These are phyloP conservation scores for Kodamaea plutei DNA, from an alignment of 1,139 yeast species.

Conservation along the genomic window DNA sequence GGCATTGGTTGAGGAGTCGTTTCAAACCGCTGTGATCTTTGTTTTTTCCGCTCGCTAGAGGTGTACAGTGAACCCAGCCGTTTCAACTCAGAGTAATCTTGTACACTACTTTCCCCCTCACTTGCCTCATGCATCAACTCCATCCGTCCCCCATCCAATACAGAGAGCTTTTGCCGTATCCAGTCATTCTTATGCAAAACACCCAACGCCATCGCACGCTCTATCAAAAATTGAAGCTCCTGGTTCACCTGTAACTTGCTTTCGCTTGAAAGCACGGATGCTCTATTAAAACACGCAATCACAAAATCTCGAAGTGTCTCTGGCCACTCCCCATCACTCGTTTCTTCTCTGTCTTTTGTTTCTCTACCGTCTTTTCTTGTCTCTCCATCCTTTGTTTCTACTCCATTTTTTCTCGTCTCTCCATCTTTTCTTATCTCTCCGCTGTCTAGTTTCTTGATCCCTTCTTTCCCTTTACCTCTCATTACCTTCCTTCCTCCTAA, in stretches of 20 bases:
- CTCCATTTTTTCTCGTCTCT: slow-evolving; percentile 2
- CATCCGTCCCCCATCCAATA: slow-evolving; percentile 30
- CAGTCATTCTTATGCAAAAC: slow-evolving; percentile 57
- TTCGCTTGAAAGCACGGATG: slow-evolving; percentile 19
- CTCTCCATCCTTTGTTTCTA: neutral
- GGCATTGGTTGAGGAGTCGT: slow-evolving; percentile 9
- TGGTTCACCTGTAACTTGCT: slow-evolving; percentile 34
- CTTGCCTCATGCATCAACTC: slow-evolving; percentile 14
- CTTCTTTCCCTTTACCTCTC: too few relatives aligned
- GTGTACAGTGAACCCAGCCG: slow-evolving; percentile 11
- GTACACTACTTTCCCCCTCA: slow-evolving; percentile 3
- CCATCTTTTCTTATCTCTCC: slow-evolving; percentile 1
- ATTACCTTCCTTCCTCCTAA: too few relatives aligned
- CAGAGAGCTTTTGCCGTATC: slow-evolving; percentile 53
- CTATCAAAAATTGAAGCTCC: slow-evolving; percentile 46
- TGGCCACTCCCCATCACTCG: slow-evolving; percentile 44
- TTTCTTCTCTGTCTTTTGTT: neutral
- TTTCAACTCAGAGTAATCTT: slow-evolving; percentile 4
- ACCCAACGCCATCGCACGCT: slow-evolving; percentile 45
- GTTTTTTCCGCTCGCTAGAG: slow-evolving; percentile 39
- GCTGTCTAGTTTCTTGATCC: neutral
- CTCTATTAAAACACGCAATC: slow-evolving; percentile 37
- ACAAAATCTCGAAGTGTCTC: slow-evolving; percentile 44
- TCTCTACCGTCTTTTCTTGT: neutral
- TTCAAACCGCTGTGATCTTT: slow-evolving; percentile 54